Conservation (phyloP, 148 eudicot species). For the Polygonum aviculare region DNA sequence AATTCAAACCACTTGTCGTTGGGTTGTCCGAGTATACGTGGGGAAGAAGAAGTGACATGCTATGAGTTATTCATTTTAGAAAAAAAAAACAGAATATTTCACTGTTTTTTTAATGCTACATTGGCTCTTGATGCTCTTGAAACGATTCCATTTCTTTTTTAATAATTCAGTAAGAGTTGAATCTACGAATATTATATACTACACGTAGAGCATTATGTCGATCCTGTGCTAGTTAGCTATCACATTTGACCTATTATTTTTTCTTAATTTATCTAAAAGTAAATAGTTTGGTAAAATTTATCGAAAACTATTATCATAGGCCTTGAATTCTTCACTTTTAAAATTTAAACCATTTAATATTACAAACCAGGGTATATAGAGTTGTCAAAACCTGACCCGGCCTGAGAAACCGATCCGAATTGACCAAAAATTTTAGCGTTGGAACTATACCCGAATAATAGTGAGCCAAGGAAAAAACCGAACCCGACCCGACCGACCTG, state of each 20-base stretch:
- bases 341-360: no score
- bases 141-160: not conserved
- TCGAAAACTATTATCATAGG: no score
- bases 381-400: no score
- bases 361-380: no score
- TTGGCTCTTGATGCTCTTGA: constrained; percentile 7
- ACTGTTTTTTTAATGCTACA: not conserved
- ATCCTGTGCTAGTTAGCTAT: not conserved
- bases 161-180: not conserved
- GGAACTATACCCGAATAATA: no score
- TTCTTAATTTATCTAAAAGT: not conserved
- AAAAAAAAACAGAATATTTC: not conserved
- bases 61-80: not conserved
- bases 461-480: no score
- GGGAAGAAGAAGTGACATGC: not conserved
- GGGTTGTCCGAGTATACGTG: not conserved
- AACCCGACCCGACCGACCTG: no score
- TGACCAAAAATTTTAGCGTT: no score
- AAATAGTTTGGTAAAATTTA: no score
- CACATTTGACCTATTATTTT: not conserved
- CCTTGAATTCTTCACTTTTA: no score
- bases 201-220: not conserved
- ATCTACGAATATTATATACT: not conserved
- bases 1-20: not conserved
- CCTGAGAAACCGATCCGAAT: no score